Evolutionary conservation across 306 rosid genomes (phyloP), one percentile per base, ranked within the genome.

Genomic region (Vigna nakashimae): DNA sequence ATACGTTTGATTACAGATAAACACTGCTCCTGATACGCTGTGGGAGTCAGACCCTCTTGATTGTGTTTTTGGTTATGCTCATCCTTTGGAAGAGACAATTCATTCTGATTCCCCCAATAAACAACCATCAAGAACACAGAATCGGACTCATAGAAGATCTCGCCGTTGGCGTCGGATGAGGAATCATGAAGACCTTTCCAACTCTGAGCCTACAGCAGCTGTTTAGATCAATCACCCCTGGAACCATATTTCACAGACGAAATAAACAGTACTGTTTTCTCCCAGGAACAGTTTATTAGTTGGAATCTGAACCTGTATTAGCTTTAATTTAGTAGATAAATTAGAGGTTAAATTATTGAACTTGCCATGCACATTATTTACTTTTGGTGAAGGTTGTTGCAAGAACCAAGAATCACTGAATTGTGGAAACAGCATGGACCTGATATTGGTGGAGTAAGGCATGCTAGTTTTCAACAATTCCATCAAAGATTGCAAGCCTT

Each of bases 41-140:
- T 72, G 77, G 12, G 98, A 90, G 77, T 43, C 38, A 20, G 97
- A 90, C 74, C 96, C 97, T 69, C 82, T 95, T 62, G 97, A 90
- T 80, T 84, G 72, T 63, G 48, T 95, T 48, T 95, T 91, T 52
- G 97, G 90, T 80, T 30, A 83, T 75, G 58, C 81, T 43, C 52
- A 75, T 51, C 80, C 64, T 56, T 78, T 49, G 82, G 98, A 95
- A 83, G 94, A 86, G 73, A 71, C 76, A 74, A 74, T 51, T 53
- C 82, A 69, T 56, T 83, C 86, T 0, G 60, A 11, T 78, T 7
- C 82, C 56, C 79, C 92, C 26, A 80, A 66, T 42, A 82, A 84
- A 34, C 76, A 84, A 28, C 76, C 87, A 53, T 73, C 85, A 16
- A 88, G 76, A 77, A 26, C 24, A 10, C 87, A 75, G 55, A 67